Evolutionary conservation across 1,284 basidiomycete species (phyloP).

Genomic region (Coriolopsis trogii): DNA sequence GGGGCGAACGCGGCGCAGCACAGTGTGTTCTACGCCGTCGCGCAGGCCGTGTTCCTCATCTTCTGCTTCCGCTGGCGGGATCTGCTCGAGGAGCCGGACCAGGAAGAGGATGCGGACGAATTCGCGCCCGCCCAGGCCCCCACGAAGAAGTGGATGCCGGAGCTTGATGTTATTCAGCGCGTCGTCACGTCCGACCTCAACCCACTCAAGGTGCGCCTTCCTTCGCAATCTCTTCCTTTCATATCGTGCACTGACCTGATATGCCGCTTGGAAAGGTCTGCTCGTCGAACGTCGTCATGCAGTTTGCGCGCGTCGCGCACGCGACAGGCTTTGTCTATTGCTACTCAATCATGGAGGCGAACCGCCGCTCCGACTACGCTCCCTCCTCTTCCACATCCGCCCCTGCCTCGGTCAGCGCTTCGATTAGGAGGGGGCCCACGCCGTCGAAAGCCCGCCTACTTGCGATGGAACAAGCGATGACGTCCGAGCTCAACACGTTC

Average conservation of each 20-base stretch:
- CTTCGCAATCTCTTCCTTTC: background rate
- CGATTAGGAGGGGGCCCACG: background rate
- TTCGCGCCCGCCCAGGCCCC: constrained; percentile 33
- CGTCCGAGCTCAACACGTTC: constrained; percentile 87
- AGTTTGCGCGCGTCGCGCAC: constrained; percentile 94
- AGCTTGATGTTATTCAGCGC: constrained; percentile 80
- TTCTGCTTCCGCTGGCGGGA: constrained; percentile 99
- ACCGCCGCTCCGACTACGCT: constrained; percentile 62
- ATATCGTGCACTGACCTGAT: background rate
- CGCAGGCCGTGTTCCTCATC: constrained; percentile 93
- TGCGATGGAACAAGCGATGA: constrained; percentile 44
- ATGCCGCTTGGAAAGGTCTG: constrained; percentile 62
- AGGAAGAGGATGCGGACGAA: constrained; percentile 53
- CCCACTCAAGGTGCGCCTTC: constrained; percentile 77
- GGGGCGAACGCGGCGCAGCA: constrained; percentile 52
- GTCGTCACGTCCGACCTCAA: constrained; percentile 86
- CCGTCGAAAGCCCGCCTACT: constrained; percentile 37
- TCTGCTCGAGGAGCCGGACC: constrained; percentile 64
- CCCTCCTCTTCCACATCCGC: constrained; percentile 17
- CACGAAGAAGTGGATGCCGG: constrained; percentile 81
- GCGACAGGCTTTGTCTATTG: constrained; percentile 94
- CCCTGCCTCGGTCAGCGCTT: too few relatives aligned
- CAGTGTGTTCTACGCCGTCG: constrained; percentile 89
- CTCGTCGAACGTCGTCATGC: constrained; percentile 87
- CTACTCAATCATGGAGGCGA: constrained; percentile 91